A percentile compares a stretch with the other conserved stretches of the same genome.
Conservation (phyloP, 169 alveolate species). For the Cryptosporidium sp. region DNA sequence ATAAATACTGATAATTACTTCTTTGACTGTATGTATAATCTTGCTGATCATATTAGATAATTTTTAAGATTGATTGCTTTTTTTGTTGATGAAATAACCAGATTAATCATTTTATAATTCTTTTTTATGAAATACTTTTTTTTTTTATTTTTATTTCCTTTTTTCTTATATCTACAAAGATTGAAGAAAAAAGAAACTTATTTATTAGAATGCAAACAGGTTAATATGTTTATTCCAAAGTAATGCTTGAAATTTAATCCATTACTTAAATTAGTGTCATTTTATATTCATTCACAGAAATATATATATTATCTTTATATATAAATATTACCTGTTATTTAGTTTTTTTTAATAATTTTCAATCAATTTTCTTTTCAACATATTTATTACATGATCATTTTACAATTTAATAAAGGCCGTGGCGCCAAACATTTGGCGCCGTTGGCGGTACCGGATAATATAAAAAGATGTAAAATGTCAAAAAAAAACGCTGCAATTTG, state of each 20-base stretch:
- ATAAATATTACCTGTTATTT: neutral
- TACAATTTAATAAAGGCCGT: neutral
- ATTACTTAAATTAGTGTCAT: neutral
- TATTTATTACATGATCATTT: neutral
- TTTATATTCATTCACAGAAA: neutral
- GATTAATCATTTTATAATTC: neutral
- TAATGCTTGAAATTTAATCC: too few relatives aligned
- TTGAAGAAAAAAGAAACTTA: too few relatives aligned
- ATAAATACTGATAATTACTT: neutral
- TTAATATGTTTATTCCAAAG: neutral
- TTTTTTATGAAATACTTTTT: neutral
- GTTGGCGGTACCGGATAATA: neutral
- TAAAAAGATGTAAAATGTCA: constrained; percentile 10
- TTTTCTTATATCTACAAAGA: too few relatives aligned
- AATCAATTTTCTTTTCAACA: neutral
- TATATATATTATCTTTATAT: too few relatives aligned
- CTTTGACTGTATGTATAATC: neutral
- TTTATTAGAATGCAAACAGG: neutral
- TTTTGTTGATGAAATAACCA: neutral
- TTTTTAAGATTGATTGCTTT: neutral
- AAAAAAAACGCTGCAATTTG: neutral
- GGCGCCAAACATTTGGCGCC: constrained; percentile 9
- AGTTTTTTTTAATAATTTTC: neutral
- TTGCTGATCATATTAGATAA: neutral
- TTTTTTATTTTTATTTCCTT: too few relatives aligned